Evolutionary conservation across 768 basidiomycete genomes (phyloP), one percentile per base, ranked within the genome.

Genomic region (Leccinellum luteum): DNA sequence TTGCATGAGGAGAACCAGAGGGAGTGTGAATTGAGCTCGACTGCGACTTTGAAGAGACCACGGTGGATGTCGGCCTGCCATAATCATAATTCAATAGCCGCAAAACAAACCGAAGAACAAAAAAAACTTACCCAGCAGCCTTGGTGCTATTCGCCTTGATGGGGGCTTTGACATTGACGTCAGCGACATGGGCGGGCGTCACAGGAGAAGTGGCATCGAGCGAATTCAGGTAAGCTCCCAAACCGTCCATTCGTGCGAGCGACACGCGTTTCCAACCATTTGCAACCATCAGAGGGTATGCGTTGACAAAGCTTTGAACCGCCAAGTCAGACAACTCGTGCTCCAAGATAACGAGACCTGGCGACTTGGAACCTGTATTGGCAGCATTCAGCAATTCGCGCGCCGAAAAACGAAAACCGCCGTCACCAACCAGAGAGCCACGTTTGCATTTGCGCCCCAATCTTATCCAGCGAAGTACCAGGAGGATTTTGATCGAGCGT

Each of bases 281-380:
- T 5, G 77, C 63, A 60, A 77, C 75, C 71, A 94, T 85, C 38
- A 82, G 58, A 3, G 87, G 85, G 69, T 80, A 91, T 8, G 81
- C 80, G 43, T 75, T 73, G 0, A 87, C 84, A 73, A 94, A 95
- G 4, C 84, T 83, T 35, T 76, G 63, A 21, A 92, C 85, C 31
- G 86, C 76, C 60, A 75, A 69, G 44, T 81, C 73, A 31, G 78
- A 80, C 23, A 87, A 75, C 73, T 97, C 94, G 72, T 98, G 95
- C 69, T 96, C 89, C 57, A 97, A 80, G 54, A 92, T 78, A 59
- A 92, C 78, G 23, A 95, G 80, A 32, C 95, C 95, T 3, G 91
- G 87, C 10, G 72, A 75, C 70, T 93, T 92, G 49, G 89, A 75
- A 30, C 85, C 89, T 76, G 38, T 21, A 5, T 54, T 30, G 38